Conservation (phyloP, 768 basidiomycete species). For the Xerocomellus intermedius region DNA sequence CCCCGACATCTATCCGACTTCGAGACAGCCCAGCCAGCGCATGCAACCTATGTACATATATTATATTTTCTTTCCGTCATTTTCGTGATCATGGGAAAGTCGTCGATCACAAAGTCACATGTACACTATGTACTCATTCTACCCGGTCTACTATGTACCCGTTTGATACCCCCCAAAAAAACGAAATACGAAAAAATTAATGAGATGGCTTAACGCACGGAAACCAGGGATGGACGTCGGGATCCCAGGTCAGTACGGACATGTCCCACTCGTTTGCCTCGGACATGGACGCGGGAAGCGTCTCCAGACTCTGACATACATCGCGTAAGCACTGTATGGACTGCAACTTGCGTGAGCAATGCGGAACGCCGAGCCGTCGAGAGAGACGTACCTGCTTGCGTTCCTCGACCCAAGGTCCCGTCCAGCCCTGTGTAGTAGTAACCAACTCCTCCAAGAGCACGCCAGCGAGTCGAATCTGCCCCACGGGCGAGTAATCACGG, state of each 20-base stretch:
- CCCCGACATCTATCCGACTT: no score
- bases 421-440: slow-evolving; percentile 38
- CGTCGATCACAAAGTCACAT: no score
- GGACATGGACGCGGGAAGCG: slow-evolving; percentile 37
- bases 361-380: background rate
- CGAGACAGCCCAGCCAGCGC: no score
- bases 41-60: no score
- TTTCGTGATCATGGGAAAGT: no score
- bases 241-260: slow-evolving; percentile 47
- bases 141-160: background rate
- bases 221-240: slow-evolving; percentile 51
- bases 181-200: background rate
- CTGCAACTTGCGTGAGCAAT: slow-evolving; percentile 29
- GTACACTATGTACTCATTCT: no score
- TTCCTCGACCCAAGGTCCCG: slow-evolving; percentile 47
- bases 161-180: background rate
- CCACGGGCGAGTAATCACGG: slow-evolving; percentile 39
- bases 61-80: no score
- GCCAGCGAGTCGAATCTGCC: slow-evolving; percentile 44
- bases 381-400: slow-evolving; percentile 39
- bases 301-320: slow-evolving; percentile 37
- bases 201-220: slow-evolving; percentile 31
- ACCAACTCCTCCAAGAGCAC: slow-evolving; percentile 36
- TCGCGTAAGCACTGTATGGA: slow-evolving; percentile 38
- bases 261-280: slow-evolving; percentile 40